A percentile compares a stretch with the other conserved stretches of the same genome.
Conservation (phyloP, 1,284 basidiomycete genomes). For the Boletellus sp. region DNA sequence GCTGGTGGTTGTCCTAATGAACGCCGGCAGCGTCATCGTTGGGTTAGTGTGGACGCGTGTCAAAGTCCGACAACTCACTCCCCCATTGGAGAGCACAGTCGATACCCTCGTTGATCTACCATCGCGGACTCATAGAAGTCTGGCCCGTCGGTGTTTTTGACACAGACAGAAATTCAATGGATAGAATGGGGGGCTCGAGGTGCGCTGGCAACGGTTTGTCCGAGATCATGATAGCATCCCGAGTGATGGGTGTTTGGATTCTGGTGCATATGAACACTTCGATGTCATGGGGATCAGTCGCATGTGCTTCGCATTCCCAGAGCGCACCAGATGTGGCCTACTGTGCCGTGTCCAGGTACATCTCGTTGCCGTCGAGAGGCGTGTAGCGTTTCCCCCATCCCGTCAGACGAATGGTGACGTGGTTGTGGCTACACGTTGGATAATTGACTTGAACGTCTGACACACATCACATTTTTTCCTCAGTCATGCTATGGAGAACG, state of each 20-base stretch:
- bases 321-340: constrained; percentile 18
- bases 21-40: constrained; percentile 19
- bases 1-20: constrained; percentile 6
- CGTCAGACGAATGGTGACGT: constrained; percentile 7
- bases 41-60: constrained; percentile 16
- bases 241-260: constrained; percentile 11
- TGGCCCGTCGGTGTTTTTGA: constrained; percentile 5
- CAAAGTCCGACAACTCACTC: constrained; percentile 18
- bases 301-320: constrained; percentile 14
- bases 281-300: constrained; percentile 27
- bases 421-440: constrained; percentile 1
- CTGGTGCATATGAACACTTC: constrained; percentile 16
- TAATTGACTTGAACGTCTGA: constrained; percentile 7
- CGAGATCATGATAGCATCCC: constrained; percentile 29
- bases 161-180: constrained; percentile 24
- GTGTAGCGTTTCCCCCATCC: background rate
- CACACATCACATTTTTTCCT: constrained; percentile 1
- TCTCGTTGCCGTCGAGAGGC: constrained; percentile 13
- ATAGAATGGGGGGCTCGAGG: constrained; percentile 9
- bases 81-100: constrained; percentile 19
- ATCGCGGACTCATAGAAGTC: constrained; percentile 3
- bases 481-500: constrained; percentile 2
- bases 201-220: constrained; percentile 15
- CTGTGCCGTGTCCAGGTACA: constrained; percentile 8
- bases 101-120: constrained; percentile 15